These are phyloP conservation scores for Tetrapisispora fleetii DNA, from an alignment of 805 yeast genomes.

Conservation along the genomic window DNA sequence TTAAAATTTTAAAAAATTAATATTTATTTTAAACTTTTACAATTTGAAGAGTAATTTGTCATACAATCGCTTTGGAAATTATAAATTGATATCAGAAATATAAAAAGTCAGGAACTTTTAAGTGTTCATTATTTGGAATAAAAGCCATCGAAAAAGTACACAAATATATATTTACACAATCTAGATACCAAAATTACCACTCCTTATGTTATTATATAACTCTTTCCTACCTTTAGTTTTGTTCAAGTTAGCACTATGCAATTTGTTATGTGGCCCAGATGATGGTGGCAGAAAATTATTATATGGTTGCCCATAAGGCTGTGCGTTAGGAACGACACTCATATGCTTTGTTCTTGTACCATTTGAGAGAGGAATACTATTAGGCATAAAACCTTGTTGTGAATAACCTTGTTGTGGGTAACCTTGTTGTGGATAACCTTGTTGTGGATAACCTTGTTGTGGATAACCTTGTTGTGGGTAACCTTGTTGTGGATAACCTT, in stretches of 20 bases:
- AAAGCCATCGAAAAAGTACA: too few relatives aligned
- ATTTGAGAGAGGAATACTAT: background rate
- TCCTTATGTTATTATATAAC: slow-evolving; percentile 53
- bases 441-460: slow-evolving; percentile 11
- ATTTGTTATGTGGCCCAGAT: slow-evolving; percentile 31
- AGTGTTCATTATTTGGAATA: background rate
- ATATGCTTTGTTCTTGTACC: background rate
- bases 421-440: slow-evolving; percentile 32
- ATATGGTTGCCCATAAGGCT: background rate
- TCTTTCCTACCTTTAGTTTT: slow-evolving; percentile 42
- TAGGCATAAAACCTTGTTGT: slow-evolving; percentile 8
- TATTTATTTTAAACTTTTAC: too few relatives aligned
- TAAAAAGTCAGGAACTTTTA: too few relatives aligned
- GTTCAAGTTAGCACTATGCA: slow-evolving; percentile 34
- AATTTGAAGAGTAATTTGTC: too few relatives aligned
- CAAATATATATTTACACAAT: too few relatives aligned
- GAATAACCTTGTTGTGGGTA: background rate
- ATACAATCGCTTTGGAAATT: too few relatives aligned
- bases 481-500: background rate
- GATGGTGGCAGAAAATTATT: background rate
- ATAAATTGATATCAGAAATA: too few relatives aligned
- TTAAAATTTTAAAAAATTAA: too few relatives aligned
- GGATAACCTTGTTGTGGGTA: background rate
- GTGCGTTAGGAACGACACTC: background rate
- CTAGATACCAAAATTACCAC: slow-evolving; percentile 62